Percentiles rank a stretch among this genome's conserved stretches.
These are phyloP conservation scores for Agrocybe chaxingu DNA, from an alignment of 768 basidiomycete species.

Conservation along the genomic window DNA sequence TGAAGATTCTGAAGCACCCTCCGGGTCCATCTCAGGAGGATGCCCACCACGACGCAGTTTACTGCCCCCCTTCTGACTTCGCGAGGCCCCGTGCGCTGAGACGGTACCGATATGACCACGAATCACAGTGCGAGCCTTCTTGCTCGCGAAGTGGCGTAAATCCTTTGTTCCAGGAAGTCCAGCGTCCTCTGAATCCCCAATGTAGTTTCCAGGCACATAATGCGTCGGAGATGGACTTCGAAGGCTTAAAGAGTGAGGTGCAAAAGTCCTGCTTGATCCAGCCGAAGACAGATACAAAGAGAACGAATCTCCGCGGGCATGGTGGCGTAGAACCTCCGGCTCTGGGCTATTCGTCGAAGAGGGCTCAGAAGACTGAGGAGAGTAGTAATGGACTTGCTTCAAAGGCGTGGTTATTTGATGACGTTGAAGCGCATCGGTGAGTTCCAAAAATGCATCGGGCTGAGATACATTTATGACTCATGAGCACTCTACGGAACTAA, in stretches of 20 bases:
- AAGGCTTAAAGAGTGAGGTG: conserved; percentile 7
- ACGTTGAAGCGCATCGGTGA: conserved; percentile 46
- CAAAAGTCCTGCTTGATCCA: not conserved
- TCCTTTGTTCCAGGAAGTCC: conserved; percentile 46
- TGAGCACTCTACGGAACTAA: conserved; percentile 7
- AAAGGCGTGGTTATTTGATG: conserved; percentile 31
- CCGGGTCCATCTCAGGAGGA: no score
- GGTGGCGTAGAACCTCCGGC: not conserved
- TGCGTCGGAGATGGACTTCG: conserved; percentile 24
- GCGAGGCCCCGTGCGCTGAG: not conserved
- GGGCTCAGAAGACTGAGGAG: conserved; percentile 18
- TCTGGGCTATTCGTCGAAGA: not conserved
- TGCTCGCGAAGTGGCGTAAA: conserved; percentile 17
- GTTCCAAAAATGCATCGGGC: conserved; percentile 45
- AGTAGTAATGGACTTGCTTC: conserved; percentile 27
- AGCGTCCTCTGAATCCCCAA: conserved; percentile 61
- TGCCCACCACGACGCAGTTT: no score
- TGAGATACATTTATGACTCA: conserved; percentile 16
- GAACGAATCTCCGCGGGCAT: no score
- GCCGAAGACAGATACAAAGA: not conserved
- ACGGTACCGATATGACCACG: conserved; percentile 5
- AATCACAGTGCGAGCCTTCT: conserved; percentile 37
- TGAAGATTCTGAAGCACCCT: no score
- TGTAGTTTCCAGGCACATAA: conserved; percentile 49
- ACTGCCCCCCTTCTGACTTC: not conserved